Percentiles rank a stretch among this genome's conserved stretches.
These are phyloP conservation scores for Saprolegnia diclina DNA, from an alignment of 352 stramenopile species.

Conservation along the genomic window DNA sequence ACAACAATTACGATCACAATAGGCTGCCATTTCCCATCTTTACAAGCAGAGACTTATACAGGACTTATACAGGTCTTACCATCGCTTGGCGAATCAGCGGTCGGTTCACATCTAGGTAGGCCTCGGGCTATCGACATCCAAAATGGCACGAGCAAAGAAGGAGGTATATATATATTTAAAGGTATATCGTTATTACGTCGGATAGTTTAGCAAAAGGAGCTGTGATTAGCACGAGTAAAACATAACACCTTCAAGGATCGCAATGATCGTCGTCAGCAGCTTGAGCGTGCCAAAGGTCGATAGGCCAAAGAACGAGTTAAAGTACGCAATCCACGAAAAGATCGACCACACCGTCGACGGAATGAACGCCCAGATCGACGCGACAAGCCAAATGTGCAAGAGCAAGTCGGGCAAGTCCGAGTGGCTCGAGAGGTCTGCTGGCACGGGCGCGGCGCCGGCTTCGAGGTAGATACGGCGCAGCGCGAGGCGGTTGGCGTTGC, in stretches of 20 bases:
- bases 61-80: no score
- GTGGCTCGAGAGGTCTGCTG: conserved; percentile 28
- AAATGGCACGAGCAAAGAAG: no score
- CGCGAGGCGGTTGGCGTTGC: conserved; percentile 74
- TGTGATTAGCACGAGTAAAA: conserved; percentile 21
- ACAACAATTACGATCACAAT: no score
- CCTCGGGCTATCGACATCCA: no score
- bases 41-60: no score
- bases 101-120: no score
- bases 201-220: no score
- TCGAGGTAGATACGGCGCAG: conserved; percentile 74
- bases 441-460: conserved; percentile 64
- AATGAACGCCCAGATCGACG: conserved; percentile 57
- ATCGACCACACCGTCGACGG: conserved; percentile 57
- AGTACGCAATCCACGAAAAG: conserved; percentile 32
- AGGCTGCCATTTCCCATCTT: no score
- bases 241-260: conserved; percentile 21
- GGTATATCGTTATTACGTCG: no score
- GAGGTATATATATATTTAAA: no score
- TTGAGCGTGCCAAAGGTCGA: conserved; percentile 4
- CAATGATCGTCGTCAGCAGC: conserved; percentile 8
- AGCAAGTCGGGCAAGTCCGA: conserved; percentile 35
- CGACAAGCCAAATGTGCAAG: conserved; percentile 56
- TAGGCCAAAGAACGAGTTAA: conserved; percentile 11
- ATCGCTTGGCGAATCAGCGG: no score